These are phyloP conservation scores for Euphrasia arctica DNA, from an alignment of 305 asterid genomes.

Conservation along the genomic window DNA sequence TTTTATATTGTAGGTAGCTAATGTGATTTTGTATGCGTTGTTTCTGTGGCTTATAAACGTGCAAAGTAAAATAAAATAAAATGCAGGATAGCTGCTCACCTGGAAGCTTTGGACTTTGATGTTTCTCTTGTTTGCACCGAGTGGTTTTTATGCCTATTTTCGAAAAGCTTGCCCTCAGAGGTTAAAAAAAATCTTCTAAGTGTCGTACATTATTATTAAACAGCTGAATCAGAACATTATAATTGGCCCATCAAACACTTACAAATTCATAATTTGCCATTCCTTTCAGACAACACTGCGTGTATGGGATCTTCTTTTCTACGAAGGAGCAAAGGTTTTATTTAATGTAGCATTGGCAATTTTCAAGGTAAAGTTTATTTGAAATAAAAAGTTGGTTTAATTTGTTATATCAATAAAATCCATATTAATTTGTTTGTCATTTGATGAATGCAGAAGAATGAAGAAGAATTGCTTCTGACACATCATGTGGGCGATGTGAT, in stretches of 20 bases:
- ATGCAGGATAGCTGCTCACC: conserved; percentile 88
- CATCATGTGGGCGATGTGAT: conserved; percentile 93
- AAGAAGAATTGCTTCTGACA: conserved; percentile 71
- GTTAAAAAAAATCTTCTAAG: conserved; percentile 32
- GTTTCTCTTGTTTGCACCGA: conserved; percentile 98
- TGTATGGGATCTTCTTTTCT: conserved; percentile 96
- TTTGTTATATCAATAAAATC: background rate
- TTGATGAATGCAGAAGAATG: conserved; percentile 71
- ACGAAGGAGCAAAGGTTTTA: conserved; percentile 87
- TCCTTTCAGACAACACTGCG: conserved; percentile 82
- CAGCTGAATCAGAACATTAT: background rate
- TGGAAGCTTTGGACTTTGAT: conserved; percentile 84
- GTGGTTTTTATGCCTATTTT: conserved; percentile 95
- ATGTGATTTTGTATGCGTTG: background rate
- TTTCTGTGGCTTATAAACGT: background rate
- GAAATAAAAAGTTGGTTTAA: background rate
- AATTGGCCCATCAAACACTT: background rate
- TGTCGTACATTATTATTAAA: background rate
- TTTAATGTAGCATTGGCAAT: conserved; percentile 88
- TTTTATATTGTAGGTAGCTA: background rate
- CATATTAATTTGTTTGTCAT: background rate
- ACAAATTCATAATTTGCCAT: conserved; percentile 13
- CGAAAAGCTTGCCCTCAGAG: conserved; percentile 99
- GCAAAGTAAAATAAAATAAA: background rate
- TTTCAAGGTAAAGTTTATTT: conserved; percentile 54